These are phyloP conservation scores for Kodamaea sp. DNA, from an alignment of 1,139 yeast species.

Conservation along the genomic window DNA sequence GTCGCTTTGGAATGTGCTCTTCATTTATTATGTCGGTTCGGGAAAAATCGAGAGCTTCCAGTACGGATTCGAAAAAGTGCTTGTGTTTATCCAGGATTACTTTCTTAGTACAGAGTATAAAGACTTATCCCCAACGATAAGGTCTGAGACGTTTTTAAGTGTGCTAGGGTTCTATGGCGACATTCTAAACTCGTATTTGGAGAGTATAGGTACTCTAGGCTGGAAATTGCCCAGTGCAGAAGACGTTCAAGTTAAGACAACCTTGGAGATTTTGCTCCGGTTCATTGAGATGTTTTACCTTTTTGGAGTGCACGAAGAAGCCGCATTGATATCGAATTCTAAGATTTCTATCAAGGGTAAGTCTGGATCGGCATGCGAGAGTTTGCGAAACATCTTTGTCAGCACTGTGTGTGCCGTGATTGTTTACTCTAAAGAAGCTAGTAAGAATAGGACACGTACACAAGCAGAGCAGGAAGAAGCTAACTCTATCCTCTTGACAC, in stretches of 20 bases:
- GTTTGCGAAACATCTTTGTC: slow-evolving; percentile 55
- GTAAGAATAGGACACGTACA: slow-evolving; percentile 4
- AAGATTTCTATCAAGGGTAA: slow-evolving; percentile 30
- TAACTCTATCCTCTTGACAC: neutral
- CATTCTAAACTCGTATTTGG: slow-evolving; percentile 29
- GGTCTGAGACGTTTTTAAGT: slow-evolving; percentile 22
- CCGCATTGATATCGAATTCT: slow-evolving; percentile 39
- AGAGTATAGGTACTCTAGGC: slow-evolving; percentile 19
- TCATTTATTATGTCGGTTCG: slow-evolving; percentile 55
- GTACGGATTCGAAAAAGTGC: slow-evolving; percentile 55
- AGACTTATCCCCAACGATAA: slow-evolving; percentile 10
- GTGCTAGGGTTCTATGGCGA: slow-evolving; percentile 50
- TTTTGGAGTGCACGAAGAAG: slow-evolving; percentile 52
- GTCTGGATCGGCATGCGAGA: slow-evolving; percentile 35
- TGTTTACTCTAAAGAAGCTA: slow-evolving; percentile 28
- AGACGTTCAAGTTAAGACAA: neutral
- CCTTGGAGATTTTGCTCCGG: slow-evolving; percentile 21
- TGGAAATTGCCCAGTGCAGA: slow-evolving; percentile 24
- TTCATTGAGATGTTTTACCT: slow-evolving; percentile 43
- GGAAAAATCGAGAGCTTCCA: slow-evolving; percentile 44
- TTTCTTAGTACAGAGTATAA: slow-evolving; percentile 26
- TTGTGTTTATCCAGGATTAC: slow-evolving; percentile 42
- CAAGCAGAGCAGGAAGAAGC: no score
- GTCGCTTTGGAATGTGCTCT: slow-evolving; percentile 74
- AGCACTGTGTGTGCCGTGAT: slow-evolving; percentile 42